These are phyloP conservation scores for Carex littledalei DNA, from an alignment of 176 grass and related monocot genomes.

Conservation along the genomic window DNA sequence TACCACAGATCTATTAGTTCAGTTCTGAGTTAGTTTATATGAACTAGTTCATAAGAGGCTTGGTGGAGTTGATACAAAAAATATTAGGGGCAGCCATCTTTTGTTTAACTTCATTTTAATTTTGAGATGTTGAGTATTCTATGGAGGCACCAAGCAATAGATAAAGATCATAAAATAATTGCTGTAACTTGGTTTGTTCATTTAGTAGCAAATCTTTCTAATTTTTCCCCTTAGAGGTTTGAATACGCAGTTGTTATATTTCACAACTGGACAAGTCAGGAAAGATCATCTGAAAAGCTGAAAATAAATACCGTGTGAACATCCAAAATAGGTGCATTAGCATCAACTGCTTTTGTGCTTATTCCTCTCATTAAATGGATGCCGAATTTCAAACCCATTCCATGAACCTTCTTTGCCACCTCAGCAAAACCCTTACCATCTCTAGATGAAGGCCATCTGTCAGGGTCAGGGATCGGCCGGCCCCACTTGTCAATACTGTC, in stretches of 20 bases:
- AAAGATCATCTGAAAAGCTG: background rate
- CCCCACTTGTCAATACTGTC: slow-evolving; percentile 83
- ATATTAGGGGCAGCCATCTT: background rate
- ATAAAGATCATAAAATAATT: background rate
- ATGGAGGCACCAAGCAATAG: background rate
- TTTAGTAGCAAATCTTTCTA: background rate
- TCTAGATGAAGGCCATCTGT: slow-evolving; percentile 71
- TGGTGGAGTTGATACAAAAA: background rate
- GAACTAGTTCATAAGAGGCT: background rate
- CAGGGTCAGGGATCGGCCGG: slow-evolving; percentile 65
- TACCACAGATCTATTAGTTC: background rate
- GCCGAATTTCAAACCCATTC: slow-evolving; percentile 83
- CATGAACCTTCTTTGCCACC: slow-evolving; percentile 59
- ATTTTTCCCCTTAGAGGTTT: background rate
- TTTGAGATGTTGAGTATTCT: background rate
- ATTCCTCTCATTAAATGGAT: slow-evolving; percentile 97
- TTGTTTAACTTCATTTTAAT: background rate
- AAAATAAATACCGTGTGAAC: slow-evolving; percentile 40
- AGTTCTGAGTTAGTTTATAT: background rate
- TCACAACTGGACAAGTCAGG: background rate
- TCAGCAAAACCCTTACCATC: slow-evolving; percentile 51
- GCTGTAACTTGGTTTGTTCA: background rate
- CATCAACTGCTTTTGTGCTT: slow-evolving; percentile 54
- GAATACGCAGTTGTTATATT: background rate
- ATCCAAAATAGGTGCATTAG: slow-evolving; percentile 56